These are phyloP conservation scores for Lentithecium fluviatile DNA, from an alignment of 495 filamentous ascomycete species.

Conservation along the genomic window DNA sequence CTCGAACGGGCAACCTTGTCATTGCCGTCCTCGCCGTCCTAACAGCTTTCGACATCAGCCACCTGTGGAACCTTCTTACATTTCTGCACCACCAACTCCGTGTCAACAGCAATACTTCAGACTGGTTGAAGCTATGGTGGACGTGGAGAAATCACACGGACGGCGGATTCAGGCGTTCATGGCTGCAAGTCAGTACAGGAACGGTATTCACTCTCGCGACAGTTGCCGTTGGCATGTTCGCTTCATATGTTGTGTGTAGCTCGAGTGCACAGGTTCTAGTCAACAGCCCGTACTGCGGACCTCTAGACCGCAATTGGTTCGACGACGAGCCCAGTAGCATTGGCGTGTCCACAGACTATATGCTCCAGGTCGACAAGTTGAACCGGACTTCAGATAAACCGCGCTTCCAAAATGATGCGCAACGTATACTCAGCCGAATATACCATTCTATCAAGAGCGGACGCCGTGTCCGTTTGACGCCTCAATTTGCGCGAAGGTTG, in stretches of 20 bases:
- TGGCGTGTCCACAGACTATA: too few species aligned
- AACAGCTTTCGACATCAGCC: neutral
- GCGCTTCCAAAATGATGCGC: neutral
- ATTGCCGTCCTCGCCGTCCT: conserved; percentile 2
- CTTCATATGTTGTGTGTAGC: neutral
- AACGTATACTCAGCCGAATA: neutral
- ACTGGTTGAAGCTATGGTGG: conserved; percentile 1
- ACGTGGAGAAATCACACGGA: neutral
- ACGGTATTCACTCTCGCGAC: neutral
- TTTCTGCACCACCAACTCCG: conserved; percentile 2
- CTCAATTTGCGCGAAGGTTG: neutral
- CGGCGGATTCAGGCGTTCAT: neutral
- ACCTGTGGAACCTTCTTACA: conserved; percentile 5
- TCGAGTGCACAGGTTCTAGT: neutral
- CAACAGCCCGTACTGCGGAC: neutral
- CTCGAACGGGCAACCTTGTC: conserved; percentile 1
- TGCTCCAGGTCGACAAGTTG: too few species aligned
- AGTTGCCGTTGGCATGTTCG: neutral
- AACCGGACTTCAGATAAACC: too few species aligned
- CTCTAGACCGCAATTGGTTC: too few species aligned
- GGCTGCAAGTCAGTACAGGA: neutral
- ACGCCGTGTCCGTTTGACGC: neutral
- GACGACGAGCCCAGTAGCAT: too few species aligned
- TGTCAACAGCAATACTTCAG: conserved; percentile 12
- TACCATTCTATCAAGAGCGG: neutral